Evolutionary conservation across 2,329 filamentous ascomycete species (phyloP), one percentile per base, ranked within the genome.

Genomic region (Colletotrichum sidae): DNA sequence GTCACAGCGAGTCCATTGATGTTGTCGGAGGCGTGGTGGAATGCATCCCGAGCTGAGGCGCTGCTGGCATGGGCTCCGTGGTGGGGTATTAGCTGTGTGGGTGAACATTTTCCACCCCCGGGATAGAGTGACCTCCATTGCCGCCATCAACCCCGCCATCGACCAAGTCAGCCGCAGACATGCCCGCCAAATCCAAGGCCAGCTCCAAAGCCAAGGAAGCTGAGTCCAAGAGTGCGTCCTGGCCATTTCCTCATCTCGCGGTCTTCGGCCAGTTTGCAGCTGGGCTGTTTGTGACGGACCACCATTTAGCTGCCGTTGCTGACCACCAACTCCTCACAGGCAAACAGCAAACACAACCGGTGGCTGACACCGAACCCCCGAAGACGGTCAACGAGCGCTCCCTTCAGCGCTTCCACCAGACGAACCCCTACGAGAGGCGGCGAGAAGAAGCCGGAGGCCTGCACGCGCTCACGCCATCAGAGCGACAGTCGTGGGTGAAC

Each of bases 371-470:
- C 13, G 71, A 75, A 6, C 72, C 75, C 33, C 78, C 80, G 9
- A 75, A 78, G 68, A 88, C 85, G 13, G 72, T 86, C 70, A 76
- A 78, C 75, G 81, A 86, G 67, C 82, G 80, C 55, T 80, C 80
- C 68, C 75, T 77, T 62, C 77, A 82, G 64, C 80, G 79, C 63
- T 84, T 81, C 78, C 80, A 81, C 76, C 76, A 79, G 63, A 83
- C 83, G 57, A 84, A 85, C 69, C 85, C 85, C 8, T 73, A 81
- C 77, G 78, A 83, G 62, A 75, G 79, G 62, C 75, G 78, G 38
- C 75, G 81, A 69, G 79, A 83, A 66, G 74, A 82, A 67, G 76
- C 76, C 60, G 79, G 77, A 35, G 83, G 82, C 51, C 73, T 84
- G 67, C 72, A 79, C 42, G 78, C 76, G 50, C 78, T 87, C 42